These are phyloP conservation scores for Zea mays DNA, from an alignment of 176 grass and related monocot genomes.

Conservation along the genomic window DNA sequence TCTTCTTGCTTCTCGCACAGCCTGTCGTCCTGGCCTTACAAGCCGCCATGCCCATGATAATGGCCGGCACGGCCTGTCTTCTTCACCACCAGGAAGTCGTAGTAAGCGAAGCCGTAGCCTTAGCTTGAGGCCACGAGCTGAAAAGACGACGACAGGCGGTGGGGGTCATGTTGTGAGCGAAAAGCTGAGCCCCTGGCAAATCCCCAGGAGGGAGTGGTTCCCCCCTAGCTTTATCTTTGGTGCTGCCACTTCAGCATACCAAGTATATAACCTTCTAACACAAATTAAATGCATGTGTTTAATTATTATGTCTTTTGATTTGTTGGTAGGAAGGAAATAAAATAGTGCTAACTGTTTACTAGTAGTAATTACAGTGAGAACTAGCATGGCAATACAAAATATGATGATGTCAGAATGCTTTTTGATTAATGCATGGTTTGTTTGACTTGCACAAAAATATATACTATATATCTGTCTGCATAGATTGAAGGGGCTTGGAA, in stretches of 20 bases:
- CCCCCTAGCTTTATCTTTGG: background rate
- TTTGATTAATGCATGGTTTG: background rate
- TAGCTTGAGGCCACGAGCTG: background rate
- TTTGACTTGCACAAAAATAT: background rate
- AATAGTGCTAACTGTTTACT: too few species aligned
- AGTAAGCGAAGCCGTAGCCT: background rate
- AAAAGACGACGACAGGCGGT: background rate
- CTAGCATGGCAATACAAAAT: too few species aligned
- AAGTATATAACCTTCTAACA: background rate
- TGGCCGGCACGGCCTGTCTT: too few species aligned
- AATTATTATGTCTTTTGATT: too few species aligned
- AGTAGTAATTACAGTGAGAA: too few species aligned
- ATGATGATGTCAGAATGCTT: too few species aligned
- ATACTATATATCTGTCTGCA: too few species aligned
- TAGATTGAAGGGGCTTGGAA: constrained; percentile 24
- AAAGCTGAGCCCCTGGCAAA: background rate
- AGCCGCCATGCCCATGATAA: too few species aligned
- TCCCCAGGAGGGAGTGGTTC: background rate
- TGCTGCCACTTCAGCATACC: background rate
- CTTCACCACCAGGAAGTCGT: too few species aligned
- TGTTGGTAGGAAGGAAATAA: too few species aligned
- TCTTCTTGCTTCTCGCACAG: too few species aligned
- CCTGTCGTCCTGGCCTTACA: too few species aligned
- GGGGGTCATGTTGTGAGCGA: background rate
- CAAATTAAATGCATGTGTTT: background rate